A percentile compares a stretch with the other conserved stretches of the same genome.
These are phyloP conservation scores for Cicer pinnatifidum DNA, from an alignment of 306 rosid species.

Conservation along the genomic window DNA sequence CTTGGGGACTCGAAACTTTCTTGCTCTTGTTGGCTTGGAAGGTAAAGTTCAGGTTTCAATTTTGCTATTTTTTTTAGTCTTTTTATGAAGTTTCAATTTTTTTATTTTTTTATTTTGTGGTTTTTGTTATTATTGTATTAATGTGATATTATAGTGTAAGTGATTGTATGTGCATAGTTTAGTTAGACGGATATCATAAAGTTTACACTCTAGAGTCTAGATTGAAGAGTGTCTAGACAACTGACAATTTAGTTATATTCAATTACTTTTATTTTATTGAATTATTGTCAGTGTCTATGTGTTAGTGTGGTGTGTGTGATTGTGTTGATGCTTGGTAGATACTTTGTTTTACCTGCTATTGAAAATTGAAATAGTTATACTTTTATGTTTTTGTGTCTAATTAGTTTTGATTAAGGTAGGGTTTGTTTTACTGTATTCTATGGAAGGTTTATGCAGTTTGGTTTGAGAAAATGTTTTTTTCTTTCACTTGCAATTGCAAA, in stretches of 20 bases:
- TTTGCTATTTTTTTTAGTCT: neutral
- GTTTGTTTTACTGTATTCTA: constrained; percentile 5
- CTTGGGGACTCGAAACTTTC: constrained; percentile 92
- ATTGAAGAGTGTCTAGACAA: too few relatives aligned
- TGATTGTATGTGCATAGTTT: constrained; percentile 13
- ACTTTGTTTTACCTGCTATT: constrained; percentile 6
- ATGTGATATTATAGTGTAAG: neutral
- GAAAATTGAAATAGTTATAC: constrained; percentile 7
- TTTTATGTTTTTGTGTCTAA: constrained; percentile 16
- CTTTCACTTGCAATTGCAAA: neutral
- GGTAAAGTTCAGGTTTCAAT: constrained; percentile 36
- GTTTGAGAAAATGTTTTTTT: neutral
- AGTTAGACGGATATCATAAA: constrained; percentile 21
- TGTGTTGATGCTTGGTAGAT: too few relatives aligned
- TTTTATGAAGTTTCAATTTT: neutral
- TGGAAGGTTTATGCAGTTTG: constrained; percentile 7
- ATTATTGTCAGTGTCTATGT: too few relatives aligned
- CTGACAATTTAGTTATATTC: too few relatives aligned
- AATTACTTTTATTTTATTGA: too few relatives aligned
- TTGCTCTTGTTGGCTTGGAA: constrained; percentile 78
- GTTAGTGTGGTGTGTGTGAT: too few relatives aligned
- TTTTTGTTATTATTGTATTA: neutral
- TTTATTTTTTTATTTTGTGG: neutral
- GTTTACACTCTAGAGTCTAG: too few relatives aligned
- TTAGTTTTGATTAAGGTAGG: constrained; percentile 4